A percentile compares a stretch with the other conserved stretches of the same genome.
Evolutionary conservation across 2,329 filamentous ascomycete genomes (phyloP).

Genomic region (Volutella citrinella): DNA sequence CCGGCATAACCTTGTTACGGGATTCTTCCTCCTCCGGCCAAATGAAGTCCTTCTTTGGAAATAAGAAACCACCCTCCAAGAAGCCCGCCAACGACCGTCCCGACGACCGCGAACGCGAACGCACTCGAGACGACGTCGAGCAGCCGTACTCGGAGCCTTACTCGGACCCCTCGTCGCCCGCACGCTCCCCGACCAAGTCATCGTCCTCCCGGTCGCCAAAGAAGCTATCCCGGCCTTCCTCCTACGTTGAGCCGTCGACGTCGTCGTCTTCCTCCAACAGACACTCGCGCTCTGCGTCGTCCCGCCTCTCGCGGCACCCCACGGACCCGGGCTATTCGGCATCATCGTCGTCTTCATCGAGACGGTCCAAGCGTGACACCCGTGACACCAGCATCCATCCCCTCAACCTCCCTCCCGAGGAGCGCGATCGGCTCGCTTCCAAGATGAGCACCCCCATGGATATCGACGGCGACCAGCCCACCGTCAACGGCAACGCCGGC

Average conservation of each 20-base stretch:
- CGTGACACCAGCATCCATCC: constrained; percentile 87
- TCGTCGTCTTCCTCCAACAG: too few species aligned
- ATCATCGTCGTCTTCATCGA: constrained; percentile 44
- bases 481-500: constrained; percentile 40
- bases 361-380: constrained; percentile 57
- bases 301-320: constrained; percentile 46
- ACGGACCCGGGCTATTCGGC: constrained; percentile 42
- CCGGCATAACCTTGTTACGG: constrained; percentile 40
- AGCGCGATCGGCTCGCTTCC: constrained; percentile 72
- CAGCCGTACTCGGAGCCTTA: constrained; percentile 28
- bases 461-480: constrained; percentile 66
- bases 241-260: constrained; percentile 29
- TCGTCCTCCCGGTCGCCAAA: constrained; percentile 30
- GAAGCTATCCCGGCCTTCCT: constrained; percentile 30
- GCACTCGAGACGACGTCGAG: constrained; percentile 27
- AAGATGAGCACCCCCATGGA: constrained; percentile 71
- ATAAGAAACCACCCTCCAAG: constrained; percentile 42
- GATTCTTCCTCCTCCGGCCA: constrained; percentile 30
- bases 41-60: constrained; percentile 53
- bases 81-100: constrained; percentile 36
- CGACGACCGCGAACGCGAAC: constrained; percentile 30
- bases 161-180: constrained; percentile 35
- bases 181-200: constrained; percentile 37
- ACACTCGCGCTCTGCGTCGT: constrained; percentile 36
- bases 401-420: constrained; percentile 84